Conservation (phyloP, 345 rosid genomes). For the Capsella bursapastoris region DNA sequence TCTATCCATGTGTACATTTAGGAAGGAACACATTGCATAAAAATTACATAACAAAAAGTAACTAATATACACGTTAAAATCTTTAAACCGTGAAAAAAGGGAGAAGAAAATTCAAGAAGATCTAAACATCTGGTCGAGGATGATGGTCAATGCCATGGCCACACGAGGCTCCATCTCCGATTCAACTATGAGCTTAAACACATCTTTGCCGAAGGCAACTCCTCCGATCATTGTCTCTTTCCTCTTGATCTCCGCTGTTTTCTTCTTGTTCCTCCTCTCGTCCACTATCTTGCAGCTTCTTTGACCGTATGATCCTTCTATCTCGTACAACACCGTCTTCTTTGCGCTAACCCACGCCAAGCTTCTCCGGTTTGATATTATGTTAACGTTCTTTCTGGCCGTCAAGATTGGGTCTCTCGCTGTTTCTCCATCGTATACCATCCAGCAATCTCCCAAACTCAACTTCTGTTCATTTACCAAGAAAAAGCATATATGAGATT, state of each 20-base stretch:
- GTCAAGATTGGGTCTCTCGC: constrained; percentile 56
- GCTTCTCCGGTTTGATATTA: constrained; percentile 53
- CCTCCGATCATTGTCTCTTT: constrained; percentile 69
- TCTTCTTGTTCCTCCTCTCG: constrained; percentile 48
- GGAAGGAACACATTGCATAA: constrained; percentile 24
- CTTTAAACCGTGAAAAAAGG: background rate
- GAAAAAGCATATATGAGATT: background rate
- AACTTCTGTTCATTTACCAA: constrained; percentile 53
- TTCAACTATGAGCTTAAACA: constrained; percentile 71
- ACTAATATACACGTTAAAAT: constrained; percentile 25
- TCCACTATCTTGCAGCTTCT: constrained; percentile 74
- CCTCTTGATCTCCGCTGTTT: constrained; percentile 66
- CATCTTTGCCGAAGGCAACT: constrained; percentile 70
- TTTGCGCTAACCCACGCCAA: constrained; percentile 57
- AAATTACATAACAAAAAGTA: constrained; percentile 32
- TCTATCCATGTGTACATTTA: constrained; percentile 21
- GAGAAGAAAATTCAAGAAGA: constrained; percentile 44
- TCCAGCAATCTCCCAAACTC: constrained; percentile 79
- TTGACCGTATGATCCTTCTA: constrained; percentile 78
- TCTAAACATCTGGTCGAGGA: constrained; percentile 90
- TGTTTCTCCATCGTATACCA: constrained; percentile 81
- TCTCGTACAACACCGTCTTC: constrained; percentile 54
- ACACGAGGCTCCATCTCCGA: constrained; percentile 60
- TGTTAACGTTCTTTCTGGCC: constrained; percentile 58
- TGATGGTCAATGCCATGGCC: constrained; percentile 86